Evolutionary conservation across 495 filamentous ascomycete genomes (phyloP).

Genomic region (Filosporella fistucella): DNA sequence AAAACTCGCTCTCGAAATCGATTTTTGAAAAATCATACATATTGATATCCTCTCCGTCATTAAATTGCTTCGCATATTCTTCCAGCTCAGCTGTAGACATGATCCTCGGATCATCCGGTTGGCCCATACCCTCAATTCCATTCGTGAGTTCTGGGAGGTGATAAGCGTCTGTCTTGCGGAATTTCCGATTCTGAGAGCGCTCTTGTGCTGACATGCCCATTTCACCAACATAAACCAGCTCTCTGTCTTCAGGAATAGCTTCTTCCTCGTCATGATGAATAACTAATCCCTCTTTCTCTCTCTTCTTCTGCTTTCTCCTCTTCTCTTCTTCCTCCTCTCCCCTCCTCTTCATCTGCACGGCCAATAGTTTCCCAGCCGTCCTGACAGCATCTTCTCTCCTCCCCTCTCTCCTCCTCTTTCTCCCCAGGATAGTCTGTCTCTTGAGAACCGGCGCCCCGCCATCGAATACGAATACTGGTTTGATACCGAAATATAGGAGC

Average conservation of each 20-base stretch:
- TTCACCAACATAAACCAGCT: conserved; percentile 86
- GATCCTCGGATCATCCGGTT: conserved; percentile 84
- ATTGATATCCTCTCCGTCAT: conserved; percentile 91
- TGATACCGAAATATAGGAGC: conserved; percentile 92
- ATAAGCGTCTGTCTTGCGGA: conserved; percentile 89
- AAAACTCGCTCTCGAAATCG: conserved; percentile 92
- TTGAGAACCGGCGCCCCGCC: conserved; percentile 90
- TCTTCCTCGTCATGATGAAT: conserved; percentile 51
- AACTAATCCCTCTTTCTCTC: conserved; percentile 13
- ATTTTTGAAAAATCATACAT: conserved; percentile 99
- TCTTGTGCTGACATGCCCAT: conserved; percentile 75
- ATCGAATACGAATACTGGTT: conserved; percentile 96
- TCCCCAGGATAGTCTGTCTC: conserved; percentile 76
- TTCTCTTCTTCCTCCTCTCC: conserved; percentile 79
- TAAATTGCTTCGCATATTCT: conserved; percentile 87
- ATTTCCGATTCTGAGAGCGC: conserved; percentile 66
- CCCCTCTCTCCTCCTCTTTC: conserved; percentile 80
- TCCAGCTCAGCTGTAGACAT: conserved; percentile 93
- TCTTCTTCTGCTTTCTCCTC: conserved; percentile 42
- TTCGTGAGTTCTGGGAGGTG: conserved; percentile 82
- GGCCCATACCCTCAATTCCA: conserved; percentile 77
- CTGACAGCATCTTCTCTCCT: conserved; percentile 86
- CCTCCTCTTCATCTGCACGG: conserved; percentile 83
- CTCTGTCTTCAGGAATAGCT: conserved; percentile 52
- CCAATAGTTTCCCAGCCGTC: conserved; percentile 85